Evolutionary conservation across 73 alveolate species (phyloP).

Genomic region (Blepharisma stoltei): DNA sequence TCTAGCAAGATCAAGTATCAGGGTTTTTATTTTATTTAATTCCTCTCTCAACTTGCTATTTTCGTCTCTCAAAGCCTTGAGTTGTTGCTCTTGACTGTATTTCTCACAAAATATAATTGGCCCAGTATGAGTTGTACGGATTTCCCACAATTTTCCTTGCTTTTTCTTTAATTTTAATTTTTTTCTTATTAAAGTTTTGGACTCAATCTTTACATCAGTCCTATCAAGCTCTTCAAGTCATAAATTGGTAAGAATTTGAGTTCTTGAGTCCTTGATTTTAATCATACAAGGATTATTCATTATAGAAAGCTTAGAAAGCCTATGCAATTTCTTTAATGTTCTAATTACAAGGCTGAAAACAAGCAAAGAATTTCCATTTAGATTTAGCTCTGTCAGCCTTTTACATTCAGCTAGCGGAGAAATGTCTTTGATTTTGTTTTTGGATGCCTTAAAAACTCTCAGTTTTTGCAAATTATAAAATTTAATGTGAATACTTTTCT

Average conservation of each 20-base stretch:
- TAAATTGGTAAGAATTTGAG: background rate
- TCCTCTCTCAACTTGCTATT: no score
- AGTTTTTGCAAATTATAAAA: background rate
- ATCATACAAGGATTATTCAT: background rate
- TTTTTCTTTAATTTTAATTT: no score
- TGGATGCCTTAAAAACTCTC: background rate
- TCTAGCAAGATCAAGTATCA: no score
- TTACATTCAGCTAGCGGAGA: background rate
- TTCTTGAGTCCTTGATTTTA: background rate
- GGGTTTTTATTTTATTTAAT: no score
- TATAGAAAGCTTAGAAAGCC: background rate
- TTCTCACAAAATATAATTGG: no score
- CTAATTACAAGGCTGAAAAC: background rate
- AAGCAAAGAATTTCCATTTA: background rate
- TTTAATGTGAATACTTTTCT: no score
- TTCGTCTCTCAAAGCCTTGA: no score
- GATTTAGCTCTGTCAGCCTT: background rate
- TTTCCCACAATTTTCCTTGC: no score
- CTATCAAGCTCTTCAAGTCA: background rate
- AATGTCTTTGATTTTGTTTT: slow-evolving; percentile 1
- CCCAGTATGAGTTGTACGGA: no score
- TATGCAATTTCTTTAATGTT: background rate
- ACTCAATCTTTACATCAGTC: background rate
- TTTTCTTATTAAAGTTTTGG: no score
- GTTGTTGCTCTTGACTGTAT: no score